phyloP scores from a whole-genome alignment of 352 stramenopile species.

The Pythium vanterpoolii region DNA sequence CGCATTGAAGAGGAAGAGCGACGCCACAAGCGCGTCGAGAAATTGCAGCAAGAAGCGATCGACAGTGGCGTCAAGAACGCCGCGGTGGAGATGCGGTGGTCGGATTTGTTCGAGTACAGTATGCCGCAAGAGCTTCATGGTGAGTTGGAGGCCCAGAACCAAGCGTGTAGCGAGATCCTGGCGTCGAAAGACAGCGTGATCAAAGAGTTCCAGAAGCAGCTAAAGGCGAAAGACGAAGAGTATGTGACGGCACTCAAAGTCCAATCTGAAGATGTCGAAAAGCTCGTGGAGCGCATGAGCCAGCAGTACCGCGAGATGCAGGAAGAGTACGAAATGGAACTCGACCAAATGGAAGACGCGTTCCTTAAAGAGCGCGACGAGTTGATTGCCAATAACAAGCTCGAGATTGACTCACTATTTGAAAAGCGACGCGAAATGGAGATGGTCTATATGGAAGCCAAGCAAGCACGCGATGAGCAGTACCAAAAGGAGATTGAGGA shows the following conservation, averaged over 20 bases:
- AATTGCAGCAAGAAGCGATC: slow-evolving; percentile 91
- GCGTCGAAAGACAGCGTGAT: slow-evolving; percentile 88
- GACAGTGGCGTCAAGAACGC: slow-evolving; percentile 89
- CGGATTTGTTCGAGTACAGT: slow-evolving; percentile 89
- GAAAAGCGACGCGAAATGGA: slow-evolving; percentile 91
- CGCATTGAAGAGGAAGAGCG: slow-evolving; percentile 90
- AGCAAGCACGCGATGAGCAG: slow-evolving; percentile 87
- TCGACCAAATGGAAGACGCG: slow-evolving; percentile 92
- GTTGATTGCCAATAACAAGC: slow-evolving; percentile 86
- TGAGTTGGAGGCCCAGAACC: slow-evolving; percentile 88
- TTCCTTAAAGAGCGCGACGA: slow-evolving; percentile 92
- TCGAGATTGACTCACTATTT: slow-evolving; percentile 92
- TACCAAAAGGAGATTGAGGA: slow-evolving; percentile 91
- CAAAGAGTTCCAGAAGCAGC: slow-evolving; percentile 86
- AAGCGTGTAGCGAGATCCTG: slow-evolving; percentile 88
- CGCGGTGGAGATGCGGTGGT: slow-evolving; percentile 92
- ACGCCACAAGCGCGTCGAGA: slow-evolving; percentile 77
- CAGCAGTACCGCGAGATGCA: slow-evolving; percentile 92
- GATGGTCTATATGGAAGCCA: slow-evolving; percentile 91
- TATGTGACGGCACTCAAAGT: slow-evolving; percentile 92
- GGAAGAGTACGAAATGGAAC: slow-evolving; percentile 92
- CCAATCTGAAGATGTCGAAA: slow-evolving; percentile 89
- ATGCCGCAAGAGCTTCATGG: slow-evolving; percentile 92
- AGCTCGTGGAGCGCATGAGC: slow-evolving; percentile 86
- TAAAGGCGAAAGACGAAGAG: slow-evolving; percentile 94